Percentiles rank a stretch among this genome's conserved stretches.
Evolutionary conservation across 2,329 filamentous ascomycete species (phyloP).

Genomic region (Ceratocystis smalleyi): DNA sequence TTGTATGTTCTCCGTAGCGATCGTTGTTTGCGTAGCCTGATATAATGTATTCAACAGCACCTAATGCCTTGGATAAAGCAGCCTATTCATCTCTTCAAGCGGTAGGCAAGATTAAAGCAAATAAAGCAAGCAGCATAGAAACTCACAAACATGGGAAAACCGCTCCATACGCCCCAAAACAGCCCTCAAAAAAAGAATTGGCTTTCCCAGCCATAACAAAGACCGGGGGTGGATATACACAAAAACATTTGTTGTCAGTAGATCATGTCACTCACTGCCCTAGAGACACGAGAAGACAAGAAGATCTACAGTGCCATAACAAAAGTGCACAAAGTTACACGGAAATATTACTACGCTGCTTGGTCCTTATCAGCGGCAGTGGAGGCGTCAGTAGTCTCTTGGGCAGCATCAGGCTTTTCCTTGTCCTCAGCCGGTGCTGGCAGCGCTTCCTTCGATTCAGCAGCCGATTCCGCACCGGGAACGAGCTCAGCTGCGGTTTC

Average conservation of each 20-base stretch:
- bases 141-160: background rate
- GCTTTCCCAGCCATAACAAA: constrained; percentile 4
- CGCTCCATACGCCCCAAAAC: background rate
- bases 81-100: background rate
- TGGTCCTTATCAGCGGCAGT: background rate
- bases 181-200: background rate
- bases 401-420: background rate
- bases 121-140: background rate
- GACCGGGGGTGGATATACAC: background rate
- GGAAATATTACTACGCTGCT: background rate
- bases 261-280: background rate
- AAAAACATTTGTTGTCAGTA: background rate
- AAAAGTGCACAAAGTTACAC: background rate
- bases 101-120: background rate
- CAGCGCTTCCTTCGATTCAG: background rate
- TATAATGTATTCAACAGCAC: background rate
- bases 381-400: background rate
- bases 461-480: background rate
- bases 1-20: background rate
- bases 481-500: background rate
- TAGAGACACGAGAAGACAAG: background rate
- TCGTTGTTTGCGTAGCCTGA: background rate
- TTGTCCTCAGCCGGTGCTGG: background rate
- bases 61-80: background rate
- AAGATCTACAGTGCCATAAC: background rate